A percentile compares a stretch with the other conserved stretches of the same genome.
These are phyloP conservation scores for Letharia lupina DNA, from an alignment of 495 filamentous ascomycete genomes.

Conservation along the genomic window DNA sequence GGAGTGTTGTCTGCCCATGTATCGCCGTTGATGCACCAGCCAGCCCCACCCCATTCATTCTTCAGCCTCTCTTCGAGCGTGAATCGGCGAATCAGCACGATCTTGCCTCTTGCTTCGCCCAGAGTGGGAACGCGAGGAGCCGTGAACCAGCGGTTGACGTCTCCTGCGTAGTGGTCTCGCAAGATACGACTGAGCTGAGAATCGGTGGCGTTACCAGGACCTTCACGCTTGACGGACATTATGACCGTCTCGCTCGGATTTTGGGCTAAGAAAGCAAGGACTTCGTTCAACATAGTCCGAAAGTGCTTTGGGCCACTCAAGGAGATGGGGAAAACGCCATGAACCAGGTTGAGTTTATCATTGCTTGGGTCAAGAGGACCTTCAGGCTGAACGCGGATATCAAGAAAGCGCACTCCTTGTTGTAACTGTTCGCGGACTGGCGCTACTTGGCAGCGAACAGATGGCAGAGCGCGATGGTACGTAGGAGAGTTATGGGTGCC, in stretches of 20 bases:
- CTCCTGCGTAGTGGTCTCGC: constrained; percentile 57
- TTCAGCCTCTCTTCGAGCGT: constrained; percentile 51
- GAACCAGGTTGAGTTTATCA: constrained; percentile 57
- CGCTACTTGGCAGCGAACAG: constrained; percentile 88
- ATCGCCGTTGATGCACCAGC: constrained; percentile 76
- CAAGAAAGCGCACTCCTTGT: constrained; percentile 91
- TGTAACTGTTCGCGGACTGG: constrained; percentile 65
- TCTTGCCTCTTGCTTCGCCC: constrained; percentile 71
- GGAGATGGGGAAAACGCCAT: constrained; percentile 71
- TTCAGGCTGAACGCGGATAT: constrained; percentile 69
- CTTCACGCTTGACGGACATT: constrained; percentile 86
- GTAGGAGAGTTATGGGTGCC: constrained; percentile 95
- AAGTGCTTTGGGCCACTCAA: constrained; percentile 68
- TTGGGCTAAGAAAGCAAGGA: constrained; percentile 63
- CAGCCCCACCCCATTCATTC: constrained; percentile 50
- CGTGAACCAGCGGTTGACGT: constrained; percentile 65
- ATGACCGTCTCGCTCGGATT: constrained; percentile 79
- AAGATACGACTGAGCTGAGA: constrained; percentile 67
- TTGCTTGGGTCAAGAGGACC: constrained; percentile 45
- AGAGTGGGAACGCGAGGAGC: constrained; percentile 70
- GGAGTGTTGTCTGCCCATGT: constrained; percentile 86
- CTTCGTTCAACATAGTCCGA: constrained; percentile 56
- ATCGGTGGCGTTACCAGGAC: constrained; percentile 70
- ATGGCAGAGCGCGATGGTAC: constrained; percentile 71
- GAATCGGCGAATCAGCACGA: constrained; percentile 82